Evolutionary conservation across 2,329 filamentous ascomycete genomes (phyloP).

Genomic region (Emergomyces orientalis): DNA sequence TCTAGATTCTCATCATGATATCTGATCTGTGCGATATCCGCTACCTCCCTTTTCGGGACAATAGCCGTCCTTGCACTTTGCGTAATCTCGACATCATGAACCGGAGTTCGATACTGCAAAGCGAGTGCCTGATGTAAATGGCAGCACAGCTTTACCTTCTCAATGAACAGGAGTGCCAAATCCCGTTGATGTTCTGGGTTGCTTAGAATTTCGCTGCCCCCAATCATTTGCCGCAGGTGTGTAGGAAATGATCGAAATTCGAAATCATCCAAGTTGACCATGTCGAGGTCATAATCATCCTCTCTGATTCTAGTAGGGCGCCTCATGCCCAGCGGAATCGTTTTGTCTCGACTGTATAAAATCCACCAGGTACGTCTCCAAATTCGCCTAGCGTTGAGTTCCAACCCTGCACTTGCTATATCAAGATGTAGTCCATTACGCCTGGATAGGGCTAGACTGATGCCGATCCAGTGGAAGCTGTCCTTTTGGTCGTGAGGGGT

Average conservation of each 20-base stretch:
- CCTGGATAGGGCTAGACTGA: constrained; percentile 83
- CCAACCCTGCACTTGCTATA: constrained; percentile 67
- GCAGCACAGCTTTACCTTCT: constrained; percentile 80
- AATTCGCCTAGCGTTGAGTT: constrained; percentile 61
- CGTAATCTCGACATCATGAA: constrained; percentile 61
- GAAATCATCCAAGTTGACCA: constrained; percentile 80
- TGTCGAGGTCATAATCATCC: constrained; percentile 86
- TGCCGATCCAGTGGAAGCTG: constrained; percentile 98
- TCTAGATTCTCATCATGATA: constrained; percentile 69
- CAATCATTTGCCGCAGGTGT: constrained; percentile 57
- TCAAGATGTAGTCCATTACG: constrained; percentile 89
- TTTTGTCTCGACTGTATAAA: constrained; percentile 85
- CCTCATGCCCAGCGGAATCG: constrained; percentile 89
- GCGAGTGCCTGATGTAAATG: constrained; percentile 83
- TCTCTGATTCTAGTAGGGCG: constrained; percentile 86
- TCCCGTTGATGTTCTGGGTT: constrained; percentile 65
- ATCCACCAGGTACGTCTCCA: constrained; percentile 99
- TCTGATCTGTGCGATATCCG: constrained; percentile 71
- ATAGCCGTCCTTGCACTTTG: constrained; percentile 79
- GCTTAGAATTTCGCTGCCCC: constrained; percentile 60
- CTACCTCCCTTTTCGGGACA: constrained; percentile 74
- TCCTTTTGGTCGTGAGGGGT: constrained; percentile 95
- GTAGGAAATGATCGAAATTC: constrained; percentile 62
- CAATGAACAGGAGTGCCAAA: constrained; percentile 78
- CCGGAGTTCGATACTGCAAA: constrained; percentile 83